Conservation (phyloP, 1,139 yeast genomes). For the Arxiozyma heterogenica region DNA sequence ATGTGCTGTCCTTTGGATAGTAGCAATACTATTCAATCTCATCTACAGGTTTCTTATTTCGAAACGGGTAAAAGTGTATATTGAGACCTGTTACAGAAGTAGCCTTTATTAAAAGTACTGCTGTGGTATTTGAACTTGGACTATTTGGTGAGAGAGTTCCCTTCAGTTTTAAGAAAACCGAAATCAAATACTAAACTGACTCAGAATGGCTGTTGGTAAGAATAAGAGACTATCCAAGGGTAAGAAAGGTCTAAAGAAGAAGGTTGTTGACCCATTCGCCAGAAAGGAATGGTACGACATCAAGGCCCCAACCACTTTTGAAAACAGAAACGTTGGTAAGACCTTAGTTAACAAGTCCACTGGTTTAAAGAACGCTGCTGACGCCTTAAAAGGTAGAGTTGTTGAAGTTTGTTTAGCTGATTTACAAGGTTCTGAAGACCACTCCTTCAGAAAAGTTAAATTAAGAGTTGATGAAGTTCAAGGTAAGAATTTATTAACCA, state of each 20-base stretch:
- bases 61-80: neutral
- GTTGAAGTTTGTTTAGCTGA: conserved; percentile 83
- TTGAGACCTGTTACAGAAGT: neutral
- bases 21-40: neutral
- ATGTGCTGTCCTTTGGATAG: neutral
- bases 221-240: conserved; percentile 94
- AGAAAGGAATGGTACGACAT: conserved; percentile 92
- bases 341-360: conserved; percentile 89
- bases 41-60: neutral
- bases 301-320: conserved; percentile 92
- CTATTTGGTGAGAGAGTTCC: neutral
- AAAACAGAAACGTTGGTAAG: conserved; percentile 91
- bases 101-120: too few species aligned
- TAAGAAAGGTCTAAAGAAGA: conserved; percentile 93
- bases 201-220: conserved; percentile 84
- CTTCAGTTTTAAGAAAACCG: neutral
- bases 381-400: conserved; percentile 85
- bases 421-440: conserved; percentile 88
- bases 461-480: conserved; percentile 90
- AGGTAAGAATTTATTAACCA: conserved; percentile 85
- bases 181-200: conserved; percentile 12
- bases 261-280: conserved; percentile 92
- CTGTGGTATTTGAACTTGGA: too few species aligned
- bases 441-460: conserved; percentile 81
- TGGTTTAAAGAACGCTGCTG: conserved; percentile 89